Evolutionary conservation across 495 filamentous ascomycete genomes (phyloP).

Genomic region (Podospora conica): DNA sequence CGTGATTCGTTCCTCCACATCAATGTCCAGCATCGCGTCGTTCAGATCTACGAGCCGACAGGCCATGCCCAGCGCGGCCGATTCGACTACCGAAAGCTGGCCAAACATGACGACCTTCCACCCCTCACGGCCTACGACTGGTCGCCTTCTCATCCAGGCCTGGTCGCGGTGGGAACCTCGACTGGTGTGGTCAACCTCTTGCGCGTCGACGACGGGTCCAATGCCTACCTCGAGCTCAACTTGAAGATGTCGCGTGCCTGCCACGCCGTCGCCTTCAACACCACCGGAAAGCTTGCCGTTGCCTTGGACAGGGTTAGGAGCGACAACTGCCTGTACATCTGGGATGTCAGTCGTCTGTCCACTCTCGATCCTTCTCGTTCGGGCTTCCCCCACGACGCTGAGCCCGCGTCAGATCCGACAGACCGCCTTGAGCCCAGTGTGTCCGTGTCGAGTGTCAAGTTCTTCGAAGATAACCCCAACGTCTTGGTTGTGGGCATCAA

Average conservation of each 20-base stretch:
- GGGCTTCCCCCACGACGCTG: conserved; percentile 34
- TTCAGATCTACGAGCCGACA: conserved; percentile 71
- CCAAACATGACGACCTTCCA: conserved; percentile 75
- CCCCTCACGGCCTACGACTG: conserved; percentile 89
- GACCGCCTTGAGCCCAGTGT: conserved; percentile 75
- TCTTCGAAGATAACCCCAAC: conserved; percentile 80
- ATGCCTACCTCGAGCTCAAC: conserved; percentile 61
- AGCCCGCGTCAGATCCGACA: conserved; percentile 51
- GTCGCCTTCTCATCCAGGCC: conserved; percentile 62
- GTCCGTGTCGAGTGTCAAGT: conserved; percentile 83
- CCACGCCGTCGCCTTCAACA: conserved; percentile 87
- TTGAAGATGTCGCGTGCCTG: conserved; percentile 83
- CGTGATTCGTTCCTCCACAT: conserved; percentile 69
- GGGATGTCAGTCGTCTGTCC: conserved; percentile 72
- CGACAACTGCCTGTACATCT: conserved; percentile 88
- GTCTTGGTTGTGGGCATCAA: conserved; percentile 77
- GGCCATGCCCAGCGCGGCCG: conserved; percentile 46
- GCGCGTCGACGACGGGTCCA: conserved; percentile 61
- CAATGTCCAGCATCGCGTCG: conserved; percentile 71
- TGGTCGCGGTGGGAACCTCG: conserved; percentile 78
- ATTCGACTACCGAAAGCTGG: conserved; percentile 61
- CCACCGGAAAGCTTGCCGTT: conserved; percentile 69
- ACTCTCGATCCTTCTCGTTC: conserved; percentile 32
- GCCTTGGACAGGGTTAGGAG: conserved; percentile 88
- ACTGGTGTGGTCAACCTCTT: conserved; percentile 81